Evolutionary conservation across 805 yeast species (phyloP).

Genomic region (Saccharomyces cerevisiae): DNA sequence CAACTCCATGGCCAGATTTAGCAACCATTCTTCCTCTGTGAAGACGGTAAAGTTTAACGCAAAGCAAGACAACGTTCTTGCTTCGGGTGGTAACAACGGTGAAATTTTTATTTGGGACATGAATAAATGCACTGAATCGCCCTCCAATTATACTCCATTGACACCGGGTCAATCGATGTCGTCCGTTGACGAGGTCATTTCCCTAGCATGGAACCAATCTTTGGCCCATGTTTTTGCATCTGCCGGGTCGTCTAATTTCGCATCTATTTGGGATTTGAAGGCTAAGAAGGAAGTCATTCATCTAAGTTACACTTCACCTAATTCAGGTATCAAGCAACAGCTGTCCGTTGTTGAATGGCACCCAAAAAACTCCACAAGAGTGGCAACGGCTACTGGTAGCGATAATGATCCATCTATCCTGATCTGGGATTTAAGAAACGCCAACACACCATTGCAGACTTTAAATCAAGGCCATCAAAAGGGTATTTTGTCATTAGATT

Average conservation of each 20-base stretch:
- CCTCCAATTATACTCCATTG: conserved; percentile 31
- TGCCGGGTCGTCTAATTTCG: conserved; percentile 76
- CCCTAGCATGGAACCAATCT: conserved; percentile 82
- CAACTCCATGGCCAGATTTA: conserved; percentile 38
- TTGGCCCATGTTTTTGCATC: conserved; percentile 83
- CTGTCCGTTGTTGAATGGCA: conserved; percentile 90
- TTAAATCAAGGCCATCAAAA: conserved; percentile 65
- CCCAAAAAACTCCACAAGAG: conserved; percentile 76
- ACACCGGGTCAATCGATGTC: conserved; percentile 74
- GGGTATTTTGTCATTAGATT: conserved; percentile 84
- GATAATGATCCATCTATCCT: conserved; percentile 68
- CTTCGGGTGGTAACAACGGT: conserved; percentile 77
- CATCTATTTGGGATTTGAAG: conserved; percentile 91
- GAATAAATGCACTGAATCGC: conserved; percentile 44
- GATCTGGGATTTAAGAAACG: conserved; percentile 91
- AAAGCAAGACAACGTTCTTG: conserved; percentile 59
- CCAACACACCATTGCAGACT: conserved; percentile 77
- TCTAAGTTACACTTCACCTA: conserved; percentile 56
- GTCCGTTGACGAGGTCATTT: conserved; percentile 70
- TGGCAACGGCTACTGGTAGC: conserved; percentile 79
- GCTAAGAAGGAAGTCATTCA: conserved; percentile 84
- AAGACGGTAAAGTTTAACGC: conserved; percentile 72
- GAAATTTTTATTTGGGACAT: conserved; percentile 90
- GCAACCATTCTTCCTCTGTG: conserved; percentile 62
- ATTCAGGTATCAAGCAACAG: conserved; percentile 47